A percentile compares a stretch with the other conserved stretches of the same genome.
These are phyloP conservation scores for Bruguiera sexangula DNA, from an alignment of 345 rosid genomes.

Conservation along the genomic window DNA sequence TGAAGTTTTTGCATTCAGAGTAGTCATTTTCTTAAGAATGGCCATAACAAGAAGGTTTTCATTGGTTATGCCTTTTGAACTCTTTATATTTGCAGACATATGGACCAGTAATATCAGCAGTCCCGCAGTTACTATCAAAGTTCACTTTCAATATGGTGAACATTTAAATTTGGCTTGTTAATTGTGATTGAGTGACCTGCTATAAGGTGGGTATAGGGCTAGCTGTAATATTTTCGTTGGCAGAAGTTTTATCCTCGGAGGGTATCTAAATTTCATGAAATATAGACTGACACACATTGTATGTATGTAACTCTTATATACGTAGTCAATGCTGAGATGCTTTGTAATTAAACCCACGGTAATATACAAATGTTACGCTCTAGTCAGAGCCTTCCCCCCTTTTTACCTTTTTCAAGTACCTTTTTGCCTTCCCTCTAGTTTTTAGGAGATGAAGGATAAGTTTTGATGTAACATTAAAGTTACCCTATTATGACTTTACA, in stretches of 20 bases:
- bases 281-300: not conserved
- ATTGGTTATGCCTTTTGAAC: not conserved
- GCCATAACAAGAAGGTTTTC: not conserved
- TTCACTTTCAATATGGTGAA: constrained; percentile 67
- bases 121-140: constrained; percentile 74
- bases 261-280: constrained; percentile 8
- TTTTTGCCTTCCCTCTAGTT: too few species aligned
- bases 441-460: too few species aligned
- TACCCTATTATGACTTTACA: too few species aligned
- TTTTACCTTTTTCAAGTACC: not conserved
- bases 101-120: constrained; percentile 64
- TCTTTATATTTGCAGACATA: constrained; percentile 51
- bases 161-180: constrained; percentile 18
- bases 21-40: not conserved
- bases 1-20: too few species aligned
- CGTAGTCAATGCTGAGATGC: not conserved
- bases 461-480: too few species aligned
- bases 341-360: constrained; percentile 2
- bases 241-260: not conserved
- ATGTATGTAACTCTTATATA: constrained; percentile 13
- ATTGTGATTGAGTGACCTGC: not conserved
- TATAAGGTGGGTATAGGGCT: not conserved
- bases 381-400: not conserved
- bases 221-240: not conserved
- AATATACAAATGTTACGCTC: not conserved